Evolutionary conservation across 192 early-diverging fungal species (phyloP).

Genomic region (Coemansia sp.): DNA sequence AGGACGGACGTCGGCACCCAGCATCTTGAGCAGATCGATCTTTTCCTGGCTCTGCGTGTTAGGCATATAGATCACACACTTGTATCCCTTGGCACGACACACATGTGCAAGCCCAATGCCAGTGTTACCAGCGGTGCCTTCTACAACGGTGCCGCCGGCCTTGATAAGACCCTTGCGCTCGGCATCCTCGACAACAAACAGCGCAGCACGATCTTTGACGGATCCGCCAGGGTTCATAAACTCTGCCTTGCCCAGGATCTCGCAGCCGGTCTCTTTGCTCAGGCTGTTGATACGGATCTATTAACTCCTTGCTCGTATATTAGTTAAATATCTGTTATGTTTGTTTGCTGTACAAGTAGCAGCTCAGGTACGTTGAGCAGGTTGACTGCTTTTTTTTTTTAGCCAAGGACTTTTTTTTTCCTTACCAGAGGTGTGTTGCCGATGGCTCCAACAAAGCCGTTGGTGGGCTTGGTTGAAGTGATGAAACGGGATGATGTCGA

Average conservation of each 20-base stretch:
- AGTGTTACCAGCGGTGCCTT: conserved; percentile 90
- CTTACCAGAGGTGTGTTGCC: conserved; percentile 90
- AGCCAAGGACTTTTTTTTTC: background rate
- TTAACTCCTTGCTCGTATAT: background rate
- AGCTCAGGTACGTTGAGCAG: no score
- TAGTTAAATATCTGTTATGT: background rate
- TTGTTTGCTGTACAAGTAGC: no score
- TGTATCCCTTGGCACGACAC: conserved; percentile 90
- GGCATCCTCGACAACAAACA: conserved; percentile 92
- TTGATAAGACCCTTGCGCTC: conserved; percentile 82
- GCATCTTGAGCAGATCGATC: conserved; percentile 87
- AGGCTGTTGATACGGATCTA: conserved; percentile 71
- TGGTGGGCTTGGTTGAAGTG: conserved; percentile 55
- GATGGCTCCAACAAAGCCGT: conserved; percentile 80
- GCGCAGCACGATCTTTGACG: conserved; percentile 95
- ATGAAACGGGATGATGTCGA: conserved; percentile 33
- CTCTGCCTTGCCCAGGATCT: conserved; percentile 93
- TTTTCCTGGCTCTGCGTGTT: conserved; percentile 95
- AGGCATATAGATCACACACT: conserved; percentile 97
- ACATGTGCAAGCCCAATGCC: conserved; percentile 96
- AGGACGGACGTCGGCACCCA: conserved; percentile 91
- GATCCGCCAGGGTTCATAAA: conserved; percentile 97
- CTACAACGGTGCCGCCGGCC: conserved; percentile 86
- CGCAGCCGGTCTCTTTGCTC: conserved; percentile 77
- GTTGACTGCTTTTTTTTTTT: background rate